phyloP scores from a whole-genome alignment of 352 stramenopile genomes.

The Stramenopiles sp. region DNA sequence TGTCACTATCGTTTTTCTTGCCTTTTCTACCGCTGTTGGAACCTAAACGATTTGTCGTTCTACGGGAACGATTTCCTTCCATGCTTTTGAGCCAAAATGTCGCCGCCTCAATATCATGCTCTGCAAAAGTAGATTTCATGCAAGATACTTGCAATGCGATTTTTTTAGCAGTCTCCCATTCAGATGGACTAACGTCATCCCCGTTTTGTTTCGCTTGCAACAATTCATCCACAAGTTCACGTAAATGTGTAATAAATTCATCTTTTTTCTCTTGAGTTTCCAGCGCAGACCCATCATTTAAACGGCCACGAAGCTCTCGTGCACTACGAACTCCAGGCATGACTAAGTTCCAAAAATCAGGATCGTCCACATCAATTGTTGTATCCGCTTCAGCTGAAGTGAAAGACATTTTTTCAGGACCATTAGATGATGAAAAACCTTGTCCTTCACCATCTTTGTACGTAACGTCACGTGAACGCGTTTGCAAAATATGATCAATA shows the following conservation, averaged over 20 bases:
- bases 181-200: background rate
- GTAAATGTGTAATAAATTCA: background rate
- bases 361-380: slow-evolving; percentile 78
- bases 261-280: background rate
- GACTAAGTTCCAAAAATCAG: slow-evolving; percentile 86
- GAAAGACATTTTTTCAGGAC: slow-evolving; percentile 52
- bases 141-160: slow-evolving; percentile 2
- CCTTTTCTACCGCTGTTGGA: background rate
- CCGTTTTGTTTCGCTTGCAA: slow-evolving; percentile 8
- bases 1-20: background rate
- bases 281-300: background rate
- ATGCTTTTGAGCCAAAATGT: slow-evolving; percentile 3
- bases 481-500: slow-evolving; percentile 79
- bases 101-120: background rate
- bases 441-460: slow-evolving; percentile 8
- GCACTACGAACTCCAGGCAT: slow-evolving; percentile 29
- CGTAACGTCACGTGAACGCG: slow-evolving; percentile 16
- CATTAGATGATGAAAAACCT: slow-evolving; percentile 33
- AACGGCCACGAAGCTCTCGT: background rate
- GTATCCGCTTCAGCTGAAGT: slow-evolving; percentile 61
- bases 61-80: background rate
- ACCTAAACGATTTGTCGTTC: background rate
- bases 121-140: slow-evolving; percentile 2
- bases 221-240: background rate
- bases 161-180: slow-evolving; percentile 4